phyloP scores from a whole-genome alignment of 2,329 filamentous ascomycete species.

The Fusarium poae region DNA sequence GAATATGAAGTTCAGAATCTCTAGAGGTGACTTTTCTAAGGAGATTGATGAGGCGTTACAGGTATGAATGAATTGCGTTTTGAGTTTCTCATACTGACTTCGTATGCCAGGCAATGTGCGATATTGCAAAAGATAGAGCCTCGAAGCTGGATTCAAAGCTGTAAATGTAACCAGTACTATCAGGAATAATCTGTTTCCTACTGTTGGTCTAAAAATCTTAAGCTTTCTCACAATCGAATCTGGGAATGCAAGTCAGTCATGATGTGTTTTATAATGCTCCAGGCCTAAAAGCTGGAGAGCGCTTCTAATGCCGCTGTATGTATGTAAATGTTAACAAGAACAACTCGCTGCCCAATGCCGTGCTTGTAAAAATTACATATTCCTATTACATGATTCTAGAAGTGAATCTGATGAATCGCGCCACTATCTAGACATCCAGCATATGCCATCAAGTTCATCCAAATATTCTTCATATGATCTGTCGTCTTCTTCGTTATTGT shows the following conservation, averaged over 20 bases:
- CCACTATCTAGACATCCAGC: constrained; percentile 56
- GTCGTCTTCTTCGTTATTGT: constrained; percentile 52
- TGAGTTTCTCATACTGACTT: constrained; percentile 27
- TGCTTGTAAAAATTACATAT: constrained; percentile 34
- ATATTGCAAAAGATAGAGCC: constrained; percentile 86
- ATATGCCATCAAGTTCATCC: constrained; percentile 68
- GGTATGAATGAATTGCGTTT: constrained; percentile 61
- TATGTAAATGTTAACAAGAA: constrained; percentile 21
- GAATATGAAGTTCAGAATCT: constrained; percentile 83
- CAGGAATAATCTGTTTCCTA: constrained; percentile 6
- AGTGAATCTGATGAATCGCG: constrained; percentile 5
- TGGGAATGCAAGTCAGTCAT: constrained; percentile 6
- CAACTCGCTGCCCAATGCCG: constrained; percentile 22
- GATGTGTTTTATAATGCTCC: constrained; percentile 3
- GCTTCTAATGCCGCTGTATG: constrained; percentile 15
- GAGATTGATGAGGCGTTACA: constrained; percentile 82
- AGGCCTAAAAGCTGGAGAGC: constrained; percentile 5
- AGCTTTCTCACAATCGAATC: not conserved
- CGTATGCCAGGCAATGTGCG: constrained; percentile 80
- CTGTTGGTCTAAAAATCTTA: constrained; percentile 15
- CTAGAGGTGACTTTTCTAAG: constrained; percentile 70
- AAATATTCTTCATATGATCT: constrained; percentile 67
- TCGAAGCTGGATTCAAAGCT: constrained; percentile 38
- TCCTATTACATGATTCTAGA: constrained; percentile 10
- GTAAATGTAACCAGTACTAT: not conserved